Percentiles rank a stretch among this genome's conserved stretches.
phyloP scores from a whole-genome alignment of 164 flowering plant species.

The Sedum album region DNA sequence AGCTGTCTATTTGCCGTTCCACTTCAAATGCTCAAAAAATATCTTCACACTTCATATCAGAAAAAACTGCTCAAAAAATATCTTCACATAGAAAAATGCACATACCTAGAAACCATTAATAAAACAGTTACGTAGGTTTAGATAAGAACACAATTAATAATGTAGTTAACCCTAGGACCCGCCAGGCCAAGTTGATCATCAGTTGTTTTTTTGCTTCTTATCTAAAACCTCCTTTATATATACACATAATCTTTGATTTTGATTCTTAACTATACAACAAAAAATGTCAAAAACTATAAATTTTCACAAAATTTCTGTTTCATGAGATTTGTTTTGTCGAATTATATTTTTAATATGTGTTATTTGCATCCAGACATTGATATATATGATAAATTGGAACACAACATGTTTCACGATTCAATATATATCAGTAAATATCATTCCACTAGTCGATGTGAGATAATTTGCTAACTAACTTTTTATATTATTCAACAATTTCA shows the following conservation, averaged over 20 bases:
- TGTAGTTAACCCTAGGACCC: not conserved
- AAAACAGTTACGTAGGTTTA: not conserved
- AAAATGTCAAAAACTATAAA: too few relatives aligned
- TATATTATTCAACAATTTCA: too few relatives aligned
- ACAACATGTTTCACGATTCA: too few relatives aligned
- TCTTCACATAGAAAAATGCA: not conserved
- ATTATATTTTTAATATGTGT: too few relatives aligned
- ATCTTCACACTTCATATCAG: not conserved
- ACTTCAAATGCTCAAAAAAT: not conserved
- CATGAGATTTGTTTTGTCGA: too few relatives aligned
- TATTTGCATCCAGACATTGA: too few relatives aligned
- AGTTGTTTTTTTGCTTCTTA: not conserved
- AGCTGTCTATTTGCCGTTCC: not conserved
- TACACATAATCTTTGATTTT: not conserved
- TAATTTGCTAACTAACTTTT: too few relatives aligned
- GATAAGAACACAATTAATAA: not conserved
- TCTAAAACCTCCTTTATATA: not conserved
- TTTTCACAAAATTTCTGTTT: too few relatives aligned
- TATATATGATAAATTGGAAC: too few relatives aligned
- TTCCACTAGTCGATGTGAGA: too few relatives aligned
- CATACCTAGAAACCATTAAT: not conserved
- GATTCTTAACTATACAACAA: not conserved
- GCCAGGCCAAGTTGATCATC: slow-evolving; percentile 1
- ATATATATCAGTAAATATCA: too few relatives aligned
- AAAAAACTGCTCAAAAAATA: not conserved